Evolutionary conservation across 352 stramenopile genomes (phyloP), one percentile per base, ranked within the genome.

Genomic region (Globisporangium cylindrosporum): DNA sequence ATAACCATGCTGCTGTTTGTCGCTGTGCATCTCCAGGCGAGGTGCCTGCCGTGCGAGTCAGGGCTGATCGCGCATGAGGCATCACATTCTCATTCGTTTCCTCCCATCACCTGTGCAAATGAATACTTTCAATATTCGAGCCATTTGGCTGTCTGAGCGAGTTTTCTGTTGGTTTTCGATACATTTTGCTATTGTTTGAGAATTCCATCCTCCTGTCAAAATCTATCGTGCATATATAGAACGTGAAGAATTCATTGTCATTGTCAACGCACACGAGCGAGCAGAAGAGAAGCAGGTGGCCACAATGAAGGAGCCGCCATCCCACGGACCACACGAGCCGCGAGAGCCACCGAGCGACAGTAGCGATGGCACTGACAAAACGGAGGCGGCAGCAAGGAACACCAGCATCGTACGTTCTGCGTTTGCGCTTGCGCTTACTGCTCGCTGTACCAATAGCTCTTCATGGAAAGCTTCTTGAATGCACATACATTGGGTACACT

Each of bases 271-370:
- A 6, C 29, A 14, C 53, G 53, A 59, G 53, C 8, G 29, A 56
- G 46, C 5, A 9, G 29, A 32, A 32, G 29, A 32, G 29, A 32
- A 56, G 53, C 14, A 38, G 24, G 22, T 36, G 53, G 6, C 43
- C 5, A 20, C 43, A 7, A 36, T 34, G 51, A 61, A 15, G 34
- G 36, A n/a, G 58, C 59, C 22, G 36, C 24, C 41, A 58, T 4
- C 62, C 54, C 36, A 4, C 1, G 22, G 14, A 10, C 58, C 36
- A 12, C 57, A 3, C 32, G 20, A 14, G 12, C 20, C 71, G 9
- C 78, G 72, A 59, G 89, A 90, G 70, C 1, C 27, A 25, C 76
- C 86, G 32, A 79, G 78, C 20, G 5, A 9, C 2, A 20, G 9
- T 27, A 32, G 29, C 8, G 24, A 15, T 25, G 20, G 6, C 8